Evolutionary conservation across 179 eudicot species (phyloP), one percentile per base, ranked within the genome.

Genomic region (Patellifolia procumbens): DNA sequence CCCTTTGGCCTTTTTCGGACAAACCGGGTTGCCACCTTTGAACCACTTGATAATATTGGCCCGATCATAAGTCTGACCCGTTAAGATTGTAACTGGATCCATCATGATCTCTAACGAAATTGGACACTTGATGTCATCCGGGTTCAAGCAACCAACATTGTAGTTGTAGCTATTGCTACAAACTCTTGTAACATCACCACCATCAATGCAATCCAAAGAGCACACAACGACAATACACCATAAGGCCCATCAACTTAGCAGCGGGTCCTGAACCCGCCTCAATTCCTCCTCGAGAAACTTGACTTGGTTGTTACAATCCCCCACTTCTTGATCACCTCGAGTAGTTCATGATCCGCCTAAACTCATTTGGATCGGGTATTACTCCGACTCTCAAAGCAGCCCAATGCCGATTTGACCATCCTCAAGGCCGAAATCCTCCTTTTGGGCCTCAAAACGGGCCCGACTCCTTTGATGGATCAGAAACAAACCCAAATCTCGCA

Each of bases 31-130:
- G 2, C 98, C 96, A 4, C 85, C 81, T 37, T 66, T 73, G 81
- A 94, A 87, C 98, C 98, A 95, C 81, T 90, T 84, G n/a, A 71
- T 43, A 32, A 95, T 95, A 13, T 97, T 92, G 39, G 76, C 63
- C 60, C 97, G 86, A 60, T 91, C 97, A 19, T 92, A 93, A 3
- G 97, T 92, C 67, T 95, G 99, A 16, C 99, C 99, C 2, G 97
- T 84, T 13, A 83, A 70, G 35, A 93, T 71, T 0, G 92, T 86
- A 9, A 95, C 99, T 9, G 97, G 99, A 77, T 95, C 97, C 15
- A 34, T 65, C 97, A 95, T 95, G 75, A 90, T 75, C 81, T 94
- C 98, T 1, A 94, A 85, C 19, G 97, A 85, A 70, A 94, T 94
- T 1, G 98, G 97, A 75, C 99, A 92, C 74, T 86, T 83, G 66